These are phyloP conservation scores for Alternaria sp. DNA, from an alignment of 2,329 filamentous ascomycete species.

Conservation along the genomic window DNA sequence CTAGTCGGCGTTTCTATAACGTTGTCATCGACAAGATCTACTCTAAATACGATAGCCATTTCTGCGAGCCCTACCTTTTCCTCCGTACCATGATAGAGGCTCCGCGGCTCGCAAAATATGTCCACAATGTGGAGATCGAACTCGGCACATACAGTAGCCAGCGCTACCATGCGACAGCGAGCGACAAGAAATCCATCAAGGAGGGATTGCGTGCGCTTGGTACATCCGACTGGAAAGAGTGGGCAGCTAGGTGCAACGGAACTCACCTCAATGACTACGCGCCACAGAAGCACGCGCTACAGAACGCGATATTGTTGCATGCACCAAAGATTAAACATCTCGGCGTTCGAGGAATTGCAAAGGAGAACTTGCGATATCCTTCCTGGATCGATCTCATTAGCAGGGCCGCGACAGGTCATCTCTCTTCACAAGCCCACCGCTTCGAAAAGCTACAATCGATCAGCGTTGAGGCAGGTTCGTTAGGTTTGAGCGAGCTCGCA, in stretches of 20 bases:
- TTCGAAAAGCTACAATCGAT: conserved; percentile 28
- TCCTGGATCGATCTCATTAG: conserved; percentile 32
- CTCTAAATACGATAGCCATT: conserved; percentile 25
- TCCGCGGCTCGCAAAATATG: conserved; percentile 18
- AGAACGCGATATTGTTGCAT: conserved; percentile 31
- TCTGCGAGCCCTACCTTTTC: conserved; percentile 36
- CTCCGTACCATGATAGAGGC: conserved; percentile 34
- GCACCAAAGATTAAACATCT: conserved; percentile 28
- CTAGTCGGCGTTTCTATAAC: conserved; percentile 30
- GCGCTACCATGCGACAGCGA: conserved; percentile 24
- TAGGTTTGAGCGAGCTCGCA: conserved; percentile 18
- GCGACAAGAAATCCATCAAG: conserved; percentile 37
- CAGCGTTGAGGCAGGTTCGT: conserved; percentile 12
- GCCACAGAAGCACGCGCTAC: conserved; percentile 17
- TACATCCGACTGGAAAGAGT: conserved; percentile 34
- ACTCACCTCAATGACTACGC: conserved; percentile 6
- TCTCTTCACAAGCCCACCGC: conserved; percentile 20
- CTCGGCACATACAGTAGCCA: conserved; percentile 13
- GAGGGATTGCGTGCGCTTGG: conserved; percentile 25
- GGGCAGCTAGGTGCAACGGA: conserved; percentile 31
- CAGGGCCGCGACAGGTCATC: conserved; percentile 12
- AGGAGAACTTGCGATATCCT: conserved; percentile 5
- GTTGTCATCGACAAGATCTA: conserved; percentile 30
- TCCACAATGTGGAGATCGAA: conserved; percentile 21
- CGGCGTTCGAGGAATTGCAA: not conserved